Evolutionary conservation across 306 rosid species (phyloP), one percentile per base, ranked within the genome.

Genomic region (Pterocarpus macrocarpus): DNA sequence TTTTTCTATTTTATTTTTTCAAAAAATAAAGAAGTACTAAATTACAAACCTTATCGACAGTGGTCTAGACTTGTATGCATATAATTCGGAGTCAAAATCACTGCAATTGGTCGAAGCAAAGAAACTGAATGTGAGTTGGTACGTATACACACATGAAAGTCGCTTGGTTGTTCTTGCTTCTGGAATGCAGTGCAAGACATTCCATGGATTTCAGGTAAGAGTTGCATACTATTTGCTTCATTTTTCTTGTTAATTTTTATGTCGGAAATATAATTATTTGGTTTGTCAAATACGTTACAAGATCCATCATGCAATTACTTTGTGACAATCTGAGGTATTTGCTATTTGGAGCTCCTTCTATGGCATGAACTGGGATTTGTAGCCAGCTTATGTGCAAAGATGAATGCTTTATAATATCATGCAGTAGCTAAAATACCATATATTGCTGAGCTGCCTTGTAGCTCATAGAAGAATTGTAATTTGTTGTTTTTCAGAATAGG

Each of bases 131-230:
- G 98, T 92, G 68, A 91, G 91, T 89, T 95, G 99, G 94, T 92
- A 87, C 85, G 90, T 88, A 69, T 95, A 95, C 82, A 95, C 99
- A 8, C 99, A 95, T 81, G 99, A 95, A 89, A 95, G 99, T 88
- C 98, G 99, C 52, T 81, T 92, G 92, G 96, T 95, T 85, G 96
- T 93, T 87, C 97, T 95, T 72, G 98, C 99, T 82, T 88, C 97
- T 87, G 99, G 99, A 83, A 92, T 95, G 98, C 99, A 93, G 83
- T 90, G 98, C 94, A 95, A 90, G 87, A 90, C 86, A 88, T 93
- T 95, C 84, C 91, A 87, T 28, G 99, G 99, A 65, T 93, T 95
- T 92, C 98, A 95, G 98, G 99, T 93, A 78, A 65, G 80, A 58
- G 50, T 76, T 36, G 39, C 63, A 10, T 76, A 41, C 64, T 69